Base-by-base conservation (phyloP, 345 rosid genomes). In the Zanthoxylum bungeanum region DNA sequence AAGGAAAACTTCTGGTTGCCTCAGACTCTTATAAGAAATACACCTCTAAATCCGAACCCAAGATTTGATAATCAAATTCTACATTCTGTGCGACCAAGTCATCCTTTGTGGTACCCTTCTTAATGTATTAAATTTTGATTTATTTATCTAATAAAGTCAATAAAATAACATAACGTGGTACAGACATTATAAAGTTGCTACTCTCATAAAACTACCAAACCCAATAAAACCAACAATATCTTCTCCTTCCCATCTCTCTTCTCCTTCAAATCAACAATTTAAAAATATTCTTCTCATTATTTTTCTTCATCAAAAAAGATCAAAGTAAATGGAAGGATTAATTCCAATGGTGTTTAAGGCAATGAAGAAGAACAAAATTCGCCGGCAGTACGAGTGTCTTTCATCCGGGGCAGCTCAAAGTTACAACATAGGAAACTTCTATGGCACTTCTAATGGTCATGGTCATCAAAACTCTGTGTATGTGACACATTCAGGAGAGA, bases 331-430 rank as follows among this genome's bases (percentile, higher is more conserved):
- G 98, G 98, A 94, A 24, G 99, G 99, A 21, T 77, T 95, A 3
- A 76, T 95, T 37, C 98, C 98, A 21, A 57, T 89, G 85, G 80
- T 89, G 27, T 85, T 64, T 79, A 89, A 73, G 66, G 93, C 93
- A 30, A 70, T 92, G 53, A 90, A 77, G 96, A 88, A 80, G 86
- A 89, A 28, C 52, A 80, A 59, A 46, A 81, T 72, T 56, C 95
- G 92, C 33, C 75, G 90, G 58, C 84, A 80, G 8, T 94, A 94
- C 66, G 86, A 92, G 81, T 84, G 89, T 65, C 89, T 94, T 63
- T 89, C 96, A 1, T 72, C 93, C 40, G 80, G 76, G 3, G 19
- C 83, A 49, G 62, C 89, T 66, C 82, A 70, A 33, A 37, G 74
- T 68, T 83, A 80, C 80, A 74, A 83, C 79, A 40, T 70, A 4